A percentile compares a stretch with the other conserved stretches of the same genome.
phyloP scores from a whole-genome alignment of 2,329 filamentous ascomycete species.

The Hypomyces perniciosus region DNA sequence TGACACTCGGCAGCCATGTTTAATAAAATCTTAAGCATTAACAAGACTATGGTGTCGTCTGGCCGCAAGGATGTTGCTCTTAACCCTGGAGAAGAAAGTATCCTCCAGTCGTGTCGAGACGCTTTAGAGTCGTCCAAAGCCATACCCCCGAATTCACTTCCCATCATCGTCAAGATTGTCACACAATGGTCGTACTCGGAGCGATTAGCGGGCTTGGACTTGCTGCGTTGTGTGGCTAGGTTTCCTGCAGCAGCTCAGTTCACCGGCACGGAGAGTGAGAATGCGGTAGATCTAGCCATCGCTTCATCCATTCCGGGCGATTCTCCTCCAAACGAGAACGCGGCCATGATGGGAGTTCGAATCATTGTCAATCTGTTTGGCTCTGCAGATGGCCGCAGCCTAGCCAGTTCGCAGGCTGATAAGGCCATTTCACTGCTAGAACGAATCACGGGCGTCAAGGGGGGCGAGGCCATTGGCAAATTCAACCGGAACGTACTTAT shows the following conservation, averaged over 20 bases:
- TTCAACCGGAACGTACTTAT: slow-evolving; percentile 75
- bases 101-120: slow-evolving; percentile 54
- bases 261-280: slow-evolving; percentile 44
- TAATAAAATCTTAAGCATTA: slow-evolving; percentile 71
- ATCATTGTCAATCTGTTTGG: slow-evolving; percentile 79
- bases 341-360: slow-evolving; percentile 79
- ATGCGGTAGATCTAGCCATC: slow-evolving; percentile 53
- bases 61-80: slow-evolving; percentile 69
- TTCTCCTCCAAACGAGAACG: slow-evolving; percentile 63
- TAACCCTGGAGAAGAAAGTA: slow-evolving; percentile 63
- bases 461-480: slow-evolving; percentile 42
- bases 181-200: slow-evolving; percentile 76
- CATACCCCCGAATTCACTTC: slow-evolving; percentile 46
- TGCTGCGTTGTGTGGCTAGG: slow-evolving; percentile 75
- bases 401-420: slow-evolving; percentile 54
- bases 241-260: slow-evolving; percentile 61
- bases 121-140: slow-evolving; percentile 56
- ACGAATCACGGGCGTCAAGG: slow-evolving; percentile 49
- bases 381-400: slow-evolving; percentile 61
- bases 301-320: slow-evolving; percentile 39
- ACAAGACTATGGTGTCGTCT: slow-evolving; percentile 62
- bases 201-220: slow-evolving; percentile 76
- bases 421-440: slow-evolving; percentile 58
- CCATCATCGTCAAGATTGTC: slow-evolving; percentile 64
- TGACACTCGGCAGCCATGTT: slow-evolving; percentile 49